Evolutionary conservation across 1,284 basidiomycete species (phyloP), one percentile per base, ranked within the genome.

Genomic region (Chalciporus piperatoides): DNA sequence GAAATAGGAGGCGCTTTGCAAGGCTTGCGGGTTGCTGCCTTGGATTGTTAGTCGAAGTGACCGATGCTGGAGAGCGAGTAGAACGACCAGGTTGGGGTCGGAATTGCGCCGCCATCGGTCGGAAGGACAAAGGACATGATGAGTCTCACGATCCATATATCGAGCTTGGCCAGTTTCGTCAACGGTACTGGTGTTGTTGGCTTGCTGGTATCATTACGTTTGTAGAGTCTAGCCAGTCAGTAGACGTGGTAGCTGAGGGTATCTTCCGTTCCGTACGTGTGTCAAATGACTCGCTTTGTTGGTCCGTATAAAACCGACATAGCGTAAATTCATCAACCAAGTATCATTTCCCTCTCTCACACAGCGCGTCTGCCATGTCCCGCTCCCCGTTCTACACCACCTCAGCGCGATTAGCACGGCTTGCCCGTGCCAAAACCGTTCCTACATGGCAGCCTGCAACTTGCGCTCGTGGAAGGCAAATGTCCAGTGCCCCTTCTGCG

Each of bases 1-100:
- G 84, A 60, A 88, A 87, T 55, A 90, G 78, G n/a, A 90, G 79
- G 21, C 87, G 82, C 49, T 76, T 76, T 3, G 65, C 67, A 19
- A 69, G 64, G 24, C 51, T 55, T 4, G 53, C 43, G 12, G 59
- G 60, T 38, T 53, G 58, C 36, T 56, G 52, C 21, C 46, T 60
- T 6, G 32, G 48, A 15, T 35, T 55, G 46, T 51, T 37, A 4
- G 33, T 35, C 6, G 65, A 65, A 2, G 49, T 25, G 7, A 56
- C 52, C 38, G 63, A 69, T 40, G 55, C 36, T 4, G 58, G 33
- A 6, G 63, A 65, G 39, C 58, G 62, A 19, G 45, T 48, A 30
- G 60, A 59, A 28, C 25, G 55, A 14, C 48, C 39, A 12, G 19
- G 44, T 21, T 35, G 56, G 21, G 46, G 37, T 24, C 37, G 41